Percentiles rank a stretch among this genome's conserved stretches.
phyloP scores from a whole-genome alignment of 1,139 yeast species.

The Blastobotrys aristatus region DNA sequence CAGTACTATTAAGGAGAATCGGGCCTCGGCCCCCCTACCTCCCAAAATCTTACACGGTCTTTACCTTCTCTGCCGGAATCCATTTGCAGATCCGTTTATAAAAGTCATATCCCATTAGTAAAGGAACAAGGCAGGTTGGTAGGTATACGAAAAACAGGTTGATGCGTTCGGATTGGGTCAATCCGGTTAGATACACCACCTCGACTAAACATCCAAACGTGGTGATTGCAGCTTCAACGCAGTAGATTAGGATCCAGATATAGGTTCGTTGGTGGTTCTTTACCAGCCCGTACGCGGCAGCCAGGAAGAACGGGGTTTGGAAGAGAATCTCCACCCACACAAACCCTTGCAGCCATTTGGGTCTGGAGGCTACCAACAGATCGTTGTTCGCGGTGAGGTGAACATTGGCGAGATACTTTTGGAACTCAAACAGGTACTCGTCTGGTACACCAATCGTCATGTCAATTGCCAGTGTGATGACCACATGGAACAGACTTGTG shows the following conservation, averaged over 20 bases:
- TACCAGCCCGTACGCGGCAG: constrained; percentile 35
- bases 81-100: constrained; percentile 5
- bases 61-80: constrained; percentile 3
- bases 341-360: constrained; percentile 65
- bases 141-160: constrained; percentile 50
- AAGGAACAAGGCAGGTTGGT: constrained; percentile 67
- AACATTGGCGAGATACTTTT: constrained; percentile 46
- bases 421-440: constrained; percentile 44
- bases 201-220: constrained; percentile 56
- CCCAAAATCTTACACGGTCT: no score
- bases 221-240: constrained; percentile 70
- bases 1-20: not conserved
- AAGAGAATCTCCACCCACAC: constrained; percentile 65
- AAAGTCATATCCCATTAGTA: constrained; percentile 47
- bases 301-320: constrained; percentile 73
- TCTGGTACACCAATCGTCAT: constrained; percentile 63
- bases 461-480: constrained; percentile 72
- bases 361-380: constrained; percentile 54
- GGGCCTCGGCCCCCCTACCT: not conserved
- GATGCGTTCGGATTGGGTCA: constrained; percentile 36
- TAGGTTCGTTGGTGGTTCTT: constrained; percentile 36
- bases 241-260: constrained; percentile 57
- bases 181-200: constrained; percentile 27
- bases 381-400: constrained; percentile 67
- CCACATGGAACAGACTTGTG: constrained; percentile 55